Evolutionary conservation across 75 land plant genomes (phyloP).

Genomic region (Cupressus sempervirens): DNA sequence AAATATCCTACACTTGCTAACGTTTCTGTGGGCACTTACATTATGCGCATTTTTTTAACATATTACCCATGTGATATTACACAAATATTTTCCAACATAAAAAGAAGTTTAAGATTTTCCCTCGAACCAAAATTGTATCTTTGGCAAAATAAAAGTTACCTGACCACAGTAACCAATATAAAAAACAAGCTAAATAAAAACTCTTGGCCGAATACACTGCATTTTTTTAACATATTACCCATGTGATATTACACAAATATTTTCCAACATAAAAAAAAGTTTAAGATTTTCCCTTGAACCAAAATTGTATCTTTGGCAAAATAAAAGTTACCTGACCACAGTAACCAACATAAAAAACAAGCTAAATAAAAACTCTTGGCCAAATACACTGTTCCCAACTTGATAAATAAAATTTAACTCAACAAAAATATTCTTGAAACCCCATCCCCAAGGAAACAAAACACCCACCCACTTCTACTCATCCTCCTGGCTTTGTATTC

Average conservation of each 20-base stretch:
- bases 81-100: too few species aligned
- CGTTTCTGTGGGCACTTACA: too few species aligned
- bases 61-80: too few species aligned
- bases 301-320: not conserved
- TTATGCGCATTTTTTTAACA: too few species aligned
- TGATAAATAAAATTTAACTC: not conserved
- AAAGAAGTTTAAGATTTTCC: too few species aligned
- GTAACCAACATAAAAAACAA: not conserved
- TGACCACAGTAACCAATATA: not conserved
- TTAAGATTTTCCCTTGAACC: not conserved
- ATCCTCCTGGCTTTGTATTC: constrained; percentile 51
- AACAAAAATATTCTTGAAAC: not conserved
- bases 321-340: not conserved
- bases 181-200: not conserved
- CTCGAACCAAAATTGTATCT: not conserved
- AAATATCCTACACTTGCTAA: too few species aligned
- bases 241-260: too few species aligned
- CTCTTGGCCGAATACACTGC: too few species aligned
- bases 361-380: not conserved
- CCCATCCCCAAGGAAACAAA: not conserved
- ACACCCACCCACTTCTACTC: constrained; percentile 11
- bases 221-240: too few species aligned
- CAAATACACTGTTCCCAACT: not conserved
- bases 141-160: not conserved
- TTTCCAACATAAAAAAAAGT: too few species aligned